Evolutionary conservation across 352 stramenopile genomes (phyloP).

Genomic region (Pythium diclinum): DNA sequence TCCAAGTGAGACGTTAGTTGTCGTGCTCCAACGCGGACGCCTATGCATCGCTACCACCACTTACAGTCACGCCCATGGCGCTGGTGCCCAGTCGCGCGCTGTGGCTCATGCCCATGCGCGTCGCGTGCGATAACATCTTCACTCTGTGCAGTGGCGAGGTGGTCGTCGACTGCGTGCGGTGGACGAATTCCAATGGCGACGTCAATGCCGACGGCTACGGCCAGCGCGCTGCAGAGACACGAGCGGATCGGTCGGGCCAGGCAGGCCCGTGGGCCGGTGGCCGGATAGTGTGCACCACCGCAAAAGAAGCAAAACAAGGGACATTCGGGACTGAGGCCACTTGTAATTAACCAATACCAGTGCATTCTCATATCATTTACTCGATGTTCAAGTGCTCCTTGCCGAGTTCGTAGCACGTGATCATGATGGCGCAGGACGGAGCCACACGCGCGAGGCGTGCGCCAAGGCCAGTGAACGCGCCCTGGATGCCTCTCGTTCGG

Average conservation of each 20-base stretch:
- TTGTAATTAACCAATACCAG: background rate
- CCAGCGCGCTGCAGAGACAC: constrained; percentile 37
- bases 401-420: constrained; percentile 77
- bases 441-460: constrained; percentile 65
- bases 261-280: background rate
- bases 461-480: constrained; percentile 62
- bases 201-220: constrained; percentile 13
- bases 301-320: background rate
- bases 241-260: constrained; percentile 12
- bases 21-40: background rate
- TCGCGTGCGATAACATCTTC: constrained; percentile 42
- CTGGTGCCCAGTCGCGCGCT: constrained; percentile 22
- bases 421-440: constrained; percentile 87
- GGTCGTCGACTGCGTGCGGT: constrained; percentile 18
- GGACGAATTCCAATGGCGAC: background rate
- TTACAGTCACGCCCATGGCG: constrained; percentile 3
- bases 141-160: constrained; percentile 7
- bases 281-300: constrained; percentile 3
- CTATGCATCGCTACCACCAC: background rate
- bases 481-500: constrained; percentile 39
- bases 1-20: background rate
- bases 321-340: background rate
- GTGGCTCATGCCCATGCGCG: constrained; percentile 20
- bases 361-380: constrained; percentile 28
- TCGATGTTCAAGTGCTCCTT: constrained; percentile 66